Percentiles rank a stretch among this genome's conserved stretches.
phyloP scores from a whole-genome alignment of 257 asterid species.

The Gynochthodes officinalis region DNA sequence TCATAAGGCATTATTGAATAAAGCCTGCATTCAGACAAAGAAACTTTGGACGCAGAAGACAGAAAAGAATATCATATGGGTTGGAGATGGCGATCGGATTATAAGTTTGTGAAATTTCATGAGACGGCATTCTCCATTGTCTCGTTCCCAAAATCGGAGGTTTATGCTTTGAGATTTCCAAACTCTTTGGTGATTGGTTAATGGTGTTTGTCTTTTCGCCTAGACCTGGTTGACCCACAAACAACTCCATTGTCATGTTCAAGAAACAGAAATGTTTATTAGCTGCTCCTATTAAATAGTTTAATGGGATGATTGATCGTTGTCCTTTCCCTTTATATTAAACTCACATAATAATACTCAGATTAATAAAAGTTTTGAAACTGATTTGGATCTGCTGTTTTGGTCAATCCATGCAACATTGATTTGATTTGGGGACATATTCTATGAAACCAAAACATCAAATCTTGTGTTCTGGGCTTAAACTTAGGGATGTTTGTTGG shows the following conservation, averaged over 20 bases:
- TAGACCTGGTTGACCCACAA: constrained; percentile 18
- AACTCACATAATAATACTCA: neutral
- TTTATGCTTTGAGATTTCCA: constrained; percentile 11
- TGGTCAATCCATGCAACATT: neutral
- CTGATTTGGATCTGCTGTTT: neutral
- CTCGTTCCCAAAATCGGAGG: constrained; percentile 4
- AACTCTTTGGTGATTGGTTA: constrained; percentile 10
- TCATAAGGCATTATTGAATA: constrained; percentile 8
- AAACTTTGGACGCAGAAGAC: constrained; percentile 3
- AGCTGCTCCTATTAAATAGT: neutral
- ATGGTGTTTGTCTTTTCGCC: constrained; percentile 6
- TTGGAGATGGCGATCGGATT: constrained; percentile 25
- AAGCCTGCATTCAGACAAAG: constrained; percentile 1
- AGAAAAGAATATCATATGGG: constrained; percentile 16
- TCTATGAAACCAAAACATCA: neutral
- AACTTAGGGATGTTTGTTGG: neutral
- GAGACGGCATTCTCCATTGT: constrained; percentile 56
- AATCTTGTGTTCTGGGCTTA: neutral
- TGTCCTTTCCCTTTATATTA: constrained; percentile 3
- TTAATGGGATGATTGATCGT: constrained; percentile 11
- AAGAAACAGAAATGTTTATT: neutral
- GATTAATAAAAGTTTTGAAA: too few species aligned
- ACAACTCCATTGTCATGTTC: constrained; percentile 16
- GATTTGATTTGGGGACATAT: neutral
- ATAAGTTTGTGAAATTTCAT: constrained; percentile 32